These are phyloP conservation scores for Trametes elegans DNA, from an alignment of 768 basidiomycete genomes.

Conservation along the genomic window DNA sequence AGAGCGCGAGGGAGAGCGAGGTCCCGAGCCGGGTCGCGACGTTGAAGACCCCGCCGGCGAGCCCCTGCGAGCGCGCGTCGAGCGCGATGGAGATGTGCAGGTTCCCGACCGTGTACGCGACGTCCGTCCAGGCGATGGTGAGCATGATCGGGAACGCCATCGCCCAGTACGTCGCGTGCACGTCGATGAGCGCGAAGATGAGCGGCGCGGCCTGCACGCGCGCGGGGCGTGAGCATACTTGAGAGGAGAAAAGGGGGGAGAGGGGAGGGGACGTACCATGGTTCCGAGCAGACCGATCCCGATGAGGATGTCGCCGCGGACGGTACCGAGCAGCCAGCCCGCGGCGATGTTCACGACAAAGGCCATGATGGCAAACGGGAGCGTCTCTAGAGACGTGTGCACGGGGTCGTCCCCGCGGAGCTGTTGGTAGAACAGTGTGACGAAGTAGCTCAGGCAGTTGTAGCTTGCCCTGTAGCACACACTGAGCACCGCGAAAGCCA, in stretches of 20 bases:
- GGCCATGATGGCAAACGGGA: slow-evolving; percentile 35
- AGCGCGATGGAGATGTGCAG: slow-evolving; percentile 32
- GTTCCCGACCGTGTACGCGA: slow-evolving; percentile 34
- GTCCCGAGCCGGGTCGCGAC: slow-evolving; percentile 30
- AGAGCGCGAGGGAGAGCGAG: background rate
- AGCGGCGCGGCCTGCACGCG: slow-evolving; percentile 29
- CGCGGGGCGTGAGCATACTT: background rate
- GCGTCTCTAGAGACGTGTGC: slow-evolving; percentile 32
- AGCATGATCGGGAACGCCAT: slow-evolving; percentile 34
- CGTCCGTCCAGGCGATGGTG: slow-evolving; percentile 29
- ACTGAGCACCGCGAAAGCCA: background rate
- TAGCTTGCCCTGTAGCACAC: slow-evolving; percentile 18
- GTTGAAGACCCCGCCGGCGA: slow-evolving; percentile 36
- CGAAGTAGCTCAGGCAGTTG: slow-evolving; percentile 34
- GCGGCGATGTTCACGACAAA: slow-evolving; percentile 20
- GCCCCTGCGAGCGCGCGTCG: slow-evolving; percentile 33
- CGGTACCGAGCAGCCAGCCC: slow-evolving; percentile 24
- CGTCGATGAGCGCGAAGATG: slow-evolving; percentile 34
- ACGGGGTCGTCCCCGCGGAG: slow-evolving; percentile 30
- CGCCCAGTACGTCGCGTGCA: slow-evolving; percentile 32
- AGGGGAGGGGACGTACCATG: slow-evolving; percentile 24
- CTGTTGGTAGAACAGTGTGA: slow-evolving; percentile 35
- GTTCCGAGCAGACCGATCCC: slow-evolving; percentile 29
- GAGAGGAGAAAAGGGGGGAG: background rate
- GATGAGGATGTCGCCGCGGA: slow-evolving; percentile 32